Evolutionary conservation across 805 yeast species (phyloP).

Genomic region (Ogataea trehaloabstinens): DNA sequence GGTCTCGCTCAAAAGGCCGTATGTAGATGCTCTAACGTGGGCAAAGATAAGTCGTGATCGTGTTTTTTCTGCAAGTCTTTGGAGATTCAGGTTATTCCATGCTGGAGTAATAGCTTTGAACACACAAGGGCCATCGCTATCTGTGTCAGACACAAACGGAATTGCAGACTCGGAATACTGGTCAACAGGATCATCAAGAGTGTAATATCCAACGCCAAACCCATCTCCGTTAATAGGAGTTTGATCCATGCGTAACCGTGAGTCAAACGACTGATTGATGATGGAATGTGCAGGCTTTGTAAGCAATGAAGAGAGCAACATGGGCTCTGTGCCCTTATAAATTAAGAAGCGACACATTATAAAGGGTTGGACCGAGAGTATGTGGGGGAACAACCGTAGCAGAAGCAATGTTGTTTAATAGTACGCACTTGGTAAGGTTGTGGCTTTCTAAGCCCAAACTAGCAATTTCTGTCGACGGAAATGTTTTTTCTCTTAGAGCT

Average conservation of each 20-base stretch:
- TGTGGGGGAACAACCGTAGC: no score
- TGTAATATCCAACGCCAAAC: slow-evolving; percentile 94
- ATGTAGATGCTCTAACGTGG: slow-evolving; percentile 94
- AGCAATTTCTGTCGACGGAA: no score
- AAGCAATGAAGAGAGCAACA: slow-evolving; percentile 77
- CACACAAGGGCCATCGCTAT: slow-evolving; percentile 73
- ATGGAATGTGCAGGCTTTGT: slow-evolving; percentile 97
- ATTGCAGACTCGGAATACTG: slow-evolving; percentile 5
- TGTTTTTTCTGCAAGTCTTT: slow-evolving; percentile 83
- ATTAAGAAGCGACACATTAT: slow-evolving; percentile 90
- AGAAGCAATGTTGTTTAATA: no score
- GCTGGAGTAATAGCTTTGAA: slow-evolving; percentile 97
- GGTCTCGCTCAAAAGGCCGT: slow-evolving; percentile 91
- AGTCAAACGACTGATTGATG: slow-evolving; percentile 92
- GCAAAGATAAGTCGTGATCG: slow-evolving; percentile 84
- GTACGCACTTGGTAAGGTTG: no score
- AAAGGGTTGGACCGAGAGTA: slow-evolving; percentile 10
- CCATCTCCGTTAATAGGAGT: slow-evolving; percentile 98
- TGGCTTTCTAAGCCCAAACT: no score
- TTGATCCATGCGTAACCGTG: slow-evolving; percentile 81
- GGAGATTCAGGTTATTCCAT: slow-evolving; percentile 93
- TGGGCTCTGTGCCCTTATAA: slow-evolving; percentile 87
- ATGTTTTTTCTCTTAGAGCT: no score
- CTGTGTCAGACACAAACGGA: background rate
- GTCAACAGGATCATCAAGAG: slow-evolving; percentile 38